Evolutionary conservation across 192 early-diverging fungal genomes (phyloP), one percentile per base, ranked within the genome.

Genomic region (Umbelopsis vinacea): DNA sequence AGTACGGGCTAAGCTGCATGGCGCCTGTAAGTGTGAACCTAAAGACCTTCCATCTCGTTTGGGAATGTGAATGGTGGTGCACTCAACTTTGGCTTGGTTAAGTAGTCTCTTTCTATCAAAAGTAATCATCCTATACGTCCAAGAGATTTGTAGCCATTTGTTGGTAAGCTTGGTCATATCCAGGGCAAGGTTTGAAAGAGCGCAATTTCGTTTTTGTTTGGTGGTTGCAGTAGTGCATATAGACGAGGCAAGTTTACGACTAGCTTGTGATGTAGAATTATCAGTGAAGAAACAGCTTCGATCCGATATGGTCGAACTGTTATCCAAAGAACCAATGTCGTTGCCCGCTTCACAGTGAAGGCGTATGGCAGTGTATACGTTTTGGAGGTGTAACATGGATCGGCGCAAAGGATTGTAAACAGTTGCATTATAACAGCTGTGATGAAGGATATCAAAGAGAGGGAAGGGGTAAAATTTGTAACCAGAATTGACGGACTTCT

Each of bases 371-470:
- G 37, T 52, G 29, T 70, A 70, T n/a, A 54, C 75, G 47, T 82
- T 79, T 8, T 77, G 73, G 24, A 82, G 22, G 23, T 74, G 52
- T 21, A 74, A 50, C 81, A 82, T 82, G 2, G 74, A 69, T 50
- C 63, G 79, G 14, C 81, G 66, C 11, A 82, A 70, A 1, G 71
- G 77, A 37, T 71, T 72, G 26, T 82, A 82, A 2, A 74, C 75
- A 12, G 69, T 55, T 15, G 76, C 67, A 66, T 82, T 82, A 57
- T 74, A 82, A 33, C 76, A 69, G 21, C 74, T 76, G 50, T 82
- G 81, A 46, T 82, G 81, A 11, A 82, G 57, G 5, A 77, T 73
- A 45, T 82, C 81, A 70, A 82, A 82, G 17, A 82, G 72, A 10
- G 74, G 74, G 50, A 82, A 82, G 1, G 81, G 70, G 22, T 70